Evolutionary conservation across 129 eudicot species (phyloP), one percentile per base, ranked within the genome.

Genomic region (Sambucus nigra): DNA sequence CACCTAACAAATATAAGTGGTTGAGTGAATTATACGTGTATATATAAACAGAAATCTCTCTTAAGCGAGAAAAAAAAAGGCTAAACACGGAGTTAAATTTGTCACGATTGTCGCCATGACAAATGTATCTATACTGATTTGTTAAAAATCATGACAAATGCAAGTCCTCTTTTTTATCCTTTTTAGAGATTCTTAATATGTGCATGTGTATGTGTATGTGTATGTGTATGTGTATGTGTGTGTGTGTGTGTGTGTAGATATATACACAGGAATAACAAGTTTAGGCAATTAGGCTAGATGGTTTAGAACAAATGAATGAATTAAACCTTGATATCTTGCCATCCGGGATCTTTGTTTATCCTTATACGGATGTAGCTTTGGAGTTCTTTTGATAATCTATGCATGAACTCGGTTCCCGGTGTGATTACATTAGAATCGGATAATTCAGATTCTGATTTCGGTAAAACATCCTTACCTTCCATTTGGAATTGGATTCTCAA

Each of bases 401-500:
- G 28, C 94, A 83, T 83, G 17, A 83, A 83, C 24, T 56, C 66
- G 0, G 84, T 83, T 2, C 87, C 87, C 0, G 87, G 94, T 0
- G 94, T 83, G 0, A 79, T 83, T 0, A 83, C 60, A 42, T 79
- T 83, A 0, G 87, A 79, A 73, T 79, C 94, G 0, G 60, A 57
- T n/a, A 73, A 54, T 49, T 69, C 53, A 0, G 81, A 57, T 55
- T 79, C 68, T 28, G 42, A 25, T 14, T 57, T 55, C 0, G 84
- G 84, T 3, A 73, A 29, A 42, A 79, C 63, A 3, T 55, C 23
- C 66, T 40, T 76, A 7, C 87, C 87, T 73, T 76, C 72, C 0
- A 2, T 3, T 47, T 69, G 66, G 38, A 35, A 79, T 5, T 29
- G 51, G 29, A 25, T 60, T 57, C 87, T 60, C 20, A 79, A 7